Base-by-base conservation (phyloP, 495 filamentous ascomycete genomes). In the Penicillium angulare region DNA sequence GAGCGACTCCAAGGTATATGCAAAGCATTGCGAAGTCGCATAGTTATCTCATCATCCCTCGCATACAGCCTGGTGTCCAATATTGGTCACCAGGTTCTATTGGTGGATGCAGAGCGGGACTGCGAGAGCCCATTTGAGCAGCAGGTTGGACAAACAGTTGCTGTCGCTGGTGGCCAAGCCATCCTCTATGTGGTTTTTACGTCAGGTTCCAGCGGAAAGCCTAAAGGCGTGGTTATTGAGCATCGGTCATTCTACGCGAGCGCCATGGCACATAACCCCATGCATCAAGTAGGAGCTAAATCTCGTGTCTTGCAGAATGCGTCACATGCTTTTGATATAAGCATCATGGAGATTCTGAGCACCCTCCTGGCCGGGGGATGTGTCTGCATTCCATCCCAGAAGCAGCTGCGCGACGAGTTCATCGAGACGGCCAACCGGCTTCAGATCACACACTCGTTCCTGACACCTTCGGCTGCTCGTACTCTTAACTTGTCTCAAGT, bases 151-250 rank as follows among this genome's bases (percentile, higher is more conserved):
- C n/a, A n/a, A n/a, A n/a, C n/a, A n/a, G n/a, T n/a, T n/a, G n/a
- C n/a, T n/a, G n/a, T n/a, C n/a, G n/a, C n/a, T n/a, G n/a, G n/a
- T n/a, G n/a, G n/a, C n/a, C n/a, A n/a, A n/a, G n/a, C n/a, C n/a
- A n/a, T n/a, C n/a, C n/a, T 38, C 13, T 64, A 39, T 44, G 33
- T 50, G 18, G 56, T 90, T 2, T 92, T 89, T 66, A 92, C 88
- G 0, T 88, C 85, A 1, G 88, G 88, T 16, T 89, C 86, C 10
- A 90, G 87, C 0, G 88, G 88, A 5, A 82, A 75, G 0, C 88
- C 88, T 0, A 92, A 92, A 55, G 88, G 88, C 6, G 88, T 86
- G 49, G 74, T 86, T 33, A 78, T 91, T 27, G 87, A 82, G 2
- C 88, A 91, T 55, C 76, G 85, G 12, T 43, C 91, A 86, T 60